phyloP scores from a whole-genome alignment of 805 yeast genomes.

The Wickerhamiella brachini region DNA sequence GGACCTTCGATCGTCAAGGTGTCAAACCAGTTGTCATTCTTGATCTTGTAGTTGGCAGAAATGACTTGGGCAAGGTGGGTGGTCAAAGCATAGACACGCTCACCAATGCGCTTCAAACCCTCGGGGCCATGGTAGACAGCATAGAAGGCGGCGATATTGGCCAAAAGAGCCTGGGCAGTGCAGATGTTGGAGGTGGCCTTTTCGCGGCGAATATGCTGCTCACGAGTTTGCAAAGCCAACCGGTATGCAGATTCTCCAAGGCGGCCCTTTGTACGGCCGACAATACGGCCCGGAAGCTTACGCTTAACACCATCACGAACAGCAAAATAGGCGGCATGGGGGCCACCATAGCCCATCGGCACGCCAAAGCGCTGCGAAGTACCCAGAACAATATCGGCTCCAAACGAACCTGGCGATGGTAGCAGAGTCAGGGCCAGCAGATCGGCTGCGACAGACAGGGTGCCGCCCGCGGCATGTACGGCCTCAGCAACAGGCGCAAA shows the following conservation, averaged over 20 bases:
- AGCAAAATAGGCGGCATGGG: constrained; percentile 96
- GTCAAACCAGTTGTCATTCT: constrained; percentile 66
- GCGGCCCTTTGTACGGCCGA: constrained; percentile 86
- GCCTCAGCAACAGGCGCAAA: constrained; percentile 44
- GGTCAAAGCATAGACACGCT: constrained; percentile 62
- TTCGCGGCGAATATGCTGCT: constrained; percentile 94
- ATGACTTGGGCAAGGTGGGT: constrained; percentile 53
- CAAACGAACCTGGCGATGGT: constrained; percentile 70
- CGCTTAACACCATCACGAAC: constrained; percentile 69
- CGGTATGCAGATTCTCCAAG: constrained; percentile 80
- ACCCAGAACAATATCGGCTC: constrained; percentile 90
- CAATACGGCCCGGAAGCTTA: constrained; percentile 92
- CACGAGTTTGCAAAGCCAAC: constrained; percentile 93
- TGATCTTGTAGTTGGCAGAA: constrained; percentile 33
- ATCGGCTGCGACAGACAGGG: constrained; percentile 82
- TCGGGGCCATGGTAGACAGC: constrained; percentile 93
- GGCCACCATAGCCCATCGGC: constrained; percentile 97
- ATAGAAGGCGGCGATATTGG: constrained; percentile 90
- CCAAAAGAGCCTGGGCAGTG: constrained; percentile 93
- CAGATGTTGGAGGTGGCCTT: constrained; percentile 96
- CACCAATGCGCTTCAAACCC: constrained; percentile 68
- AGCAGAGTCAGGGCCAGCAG: constrained; percentile 75
- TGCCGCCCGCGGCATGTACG: constrained; percentile 58
- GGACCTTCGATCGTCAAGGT: constrained; percentile 52
- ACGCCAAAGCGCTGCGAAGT: constrained; percentile 94